phyloP scores from a whole-genome alignment of 768 basidiomycete genomes.

The Russula abietina region DNA sequence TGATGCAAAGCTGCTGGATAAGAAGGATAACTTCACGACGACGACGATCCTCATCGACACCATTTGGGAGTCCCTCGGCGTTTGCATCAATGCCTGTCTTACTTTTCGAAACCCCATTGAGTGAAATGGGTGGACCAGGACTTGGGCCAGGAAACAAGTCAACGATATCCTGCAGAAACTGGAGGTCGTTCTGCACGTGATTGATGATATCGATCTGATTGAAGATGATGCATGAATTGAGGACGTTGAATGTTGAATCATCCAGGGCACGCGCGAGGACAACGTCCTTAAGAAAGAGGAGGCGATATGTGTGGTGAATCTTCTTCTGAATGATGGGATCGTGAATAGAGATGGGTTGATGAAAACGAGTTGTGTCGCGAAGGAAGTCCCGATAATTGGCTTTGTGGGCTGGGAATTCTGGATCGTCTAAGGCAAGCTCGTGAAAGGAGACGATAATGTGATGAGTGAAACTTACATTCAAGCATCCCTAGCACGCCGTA shows the following conservation, averaged over 20 bases:
- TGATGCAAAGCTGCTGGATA: constrained; percentile 85
- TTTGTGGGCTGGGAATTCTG: constrained; percentile 94
- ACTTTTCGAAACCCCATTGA: constrained; percentile 30
- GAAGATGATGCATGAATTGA: constrained; percentile 96
- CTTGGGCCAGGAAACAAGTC: constrained; percentile 48
- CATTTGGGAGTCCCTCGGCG: constrained; percentile 15
- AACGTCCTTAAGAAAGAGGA: constrained; percentile 97
- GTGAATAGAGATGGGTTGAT: constrained; percentile 80
- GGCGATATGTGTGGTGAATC: constrained; percentile 94
- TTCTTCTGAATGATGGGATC: constrained; percentile 74
- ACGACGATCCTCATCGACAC: constrained; percentile 30
- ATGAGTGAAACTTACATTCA: constrained; percentile 64
- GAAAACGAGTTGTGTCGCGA: constrained; percentile 72
- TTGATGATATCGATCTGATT: constrained; percentile 98
- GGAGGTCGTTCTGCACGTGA: constrained; percentile 73
- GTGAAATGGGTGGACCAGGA: constrained; percentile 28
- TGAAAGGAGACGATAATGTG: constrained; percentile 11
- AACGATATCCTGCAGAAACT: constrained; percentile 75
- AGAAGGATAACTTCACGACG: constrained; percentile 79
- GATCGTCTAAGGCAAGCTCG: constrained; percentile 62
- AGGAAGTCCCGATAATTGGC: constrained; percentile 96
- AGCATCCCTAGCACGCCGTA: constrained; percentile 92
- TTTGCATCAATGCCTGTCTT: constrained; percentile 26
- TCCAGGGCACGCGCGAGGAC: constrained; percentile 92
- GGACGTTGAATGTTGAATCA: constrained; percentile 93